phyloP scores from a whole-genome alignment of 306 rosid species.

The Vachellia collinsii region DNA sequence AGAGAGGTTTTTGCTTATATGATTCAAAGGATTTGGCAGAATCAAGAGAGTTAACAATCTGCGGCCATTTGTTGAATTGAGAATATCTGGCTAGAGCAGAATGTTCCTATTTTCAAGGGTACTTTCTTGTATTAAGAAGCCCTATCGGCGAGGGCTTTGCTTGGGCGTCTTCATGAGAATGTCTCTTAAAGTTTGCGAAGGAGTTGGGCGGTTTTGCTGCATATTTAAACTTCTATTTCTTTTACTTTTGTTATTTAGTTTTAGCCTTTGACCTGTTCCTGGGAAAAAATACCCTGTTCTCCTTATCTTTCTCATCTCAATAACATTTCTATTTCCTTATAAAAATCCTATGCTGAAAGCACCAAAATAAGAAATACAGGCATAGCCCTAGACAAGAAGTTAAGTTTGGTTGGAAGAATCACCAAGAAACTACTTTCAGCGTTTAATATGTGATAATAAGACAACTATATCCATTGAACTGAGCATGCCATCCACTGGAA shows the following conservation, averaged over 20 bases:
- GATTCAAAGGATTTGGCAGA: not conserved
- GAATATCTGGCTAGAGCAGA: not conserved
- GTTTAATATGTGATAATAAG: conserved; percentile 1
- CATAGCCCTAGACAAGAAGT: too few species aligned
- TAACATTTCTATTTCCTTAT: not conserved
- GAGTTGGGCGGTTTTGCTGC: not conserved
- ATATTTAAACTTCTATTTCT: not conserved
- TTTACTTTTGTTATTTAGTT: not conserved
- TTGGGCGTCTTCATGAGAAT: not conserved
- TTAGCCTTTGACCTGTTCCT: not conserved
- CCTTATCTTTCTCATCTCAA: not conserved
- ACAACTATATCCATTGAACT: not conserved
- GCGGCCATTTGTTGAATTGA: not conserved
- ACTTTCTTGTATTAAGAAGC: not conserved
- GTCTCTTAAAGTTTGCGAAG: not conserved
- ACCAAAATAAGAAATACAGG: not conserved
- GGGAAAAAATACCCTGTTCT: not conserved
- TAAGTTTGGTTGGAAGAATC: too few species aligned
- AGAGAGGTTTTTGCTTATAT: not conserved
- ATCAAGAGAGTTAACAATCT: not conserved
- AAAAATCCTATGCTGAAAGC: not conserved
- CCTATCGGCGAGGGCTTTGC: not conserved
- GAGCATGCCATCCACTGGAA: not conserved
- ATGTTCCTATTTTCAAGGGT: not conserved
- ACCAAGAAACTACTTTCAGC: not conserved